Conservation (phyloP, 306 rosid genomes). For the Begonia masoniana region DNA sequence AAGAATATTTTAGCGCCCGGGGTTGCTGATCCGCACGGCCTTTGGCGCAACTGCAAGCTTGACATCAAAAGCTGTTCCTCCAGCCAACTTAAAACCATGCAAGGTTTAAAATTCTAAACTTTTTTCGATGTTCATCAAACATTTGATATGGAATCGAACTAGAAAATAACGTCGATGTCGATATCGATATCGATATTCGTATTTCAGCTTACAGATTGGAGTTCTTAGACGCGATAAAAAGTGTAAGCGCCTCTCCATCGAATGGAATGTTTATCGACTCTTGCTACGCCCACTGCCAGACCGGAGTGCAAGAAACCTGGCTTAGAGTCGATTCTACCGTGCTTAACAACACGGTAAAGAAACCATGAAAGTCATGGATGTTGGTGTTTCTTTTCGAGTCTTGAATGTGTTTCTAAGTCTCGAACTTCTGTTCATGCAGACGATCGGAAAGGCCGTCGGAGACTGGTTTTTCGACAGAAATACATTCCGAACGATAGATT, state of each 20-base stretch:
- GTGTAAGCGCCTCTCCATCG: conserved; percentile 22
- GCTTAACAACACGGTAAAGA: conserved; percentile 51
- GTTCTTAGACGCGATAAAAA: conserved; percentile 50
- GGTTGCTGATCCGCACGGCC: conserved; percentile 71
- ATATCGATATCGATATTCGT: no score
- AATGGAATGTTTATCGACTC: conserved; percentile 74
- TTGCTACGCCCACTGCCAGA: conserved; percentile 93
- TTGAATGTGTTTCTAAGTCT: background rate
- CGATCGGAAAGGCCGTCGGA: conserved; percentile 76
- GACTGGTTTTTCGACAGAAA: conserved; percentile 71
- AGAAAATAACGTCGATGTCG: no score
- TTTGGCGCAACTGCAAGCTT: conserved; percentile 69
- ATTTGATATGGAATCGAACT: no score
- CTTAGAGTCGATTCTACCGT: conserved; percentile 50
- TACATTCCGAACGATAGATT: conserved; percentile 56
- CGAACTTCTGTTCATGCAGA: conserved; percentile 29
- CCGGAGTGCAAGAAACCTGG: conserved; percentile 86
- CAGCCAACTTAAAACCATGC: conserved; percentile 55
- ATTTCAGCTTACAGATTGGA: conserved; percentile 54
- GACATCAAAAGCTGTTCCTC: conserved; percentile 63
- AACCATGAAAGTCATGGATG: background rate
- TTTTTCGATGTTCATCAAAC: no score
- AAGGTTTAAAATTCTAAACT: conserved; percentile 28
- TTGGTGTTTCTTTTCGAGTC: no score
- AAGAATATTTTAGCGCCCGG: conserved; percentile 83